Conservation (phyloP, 805 yeast genomes). For the Blastobotrys chiropterorum region DNA sequence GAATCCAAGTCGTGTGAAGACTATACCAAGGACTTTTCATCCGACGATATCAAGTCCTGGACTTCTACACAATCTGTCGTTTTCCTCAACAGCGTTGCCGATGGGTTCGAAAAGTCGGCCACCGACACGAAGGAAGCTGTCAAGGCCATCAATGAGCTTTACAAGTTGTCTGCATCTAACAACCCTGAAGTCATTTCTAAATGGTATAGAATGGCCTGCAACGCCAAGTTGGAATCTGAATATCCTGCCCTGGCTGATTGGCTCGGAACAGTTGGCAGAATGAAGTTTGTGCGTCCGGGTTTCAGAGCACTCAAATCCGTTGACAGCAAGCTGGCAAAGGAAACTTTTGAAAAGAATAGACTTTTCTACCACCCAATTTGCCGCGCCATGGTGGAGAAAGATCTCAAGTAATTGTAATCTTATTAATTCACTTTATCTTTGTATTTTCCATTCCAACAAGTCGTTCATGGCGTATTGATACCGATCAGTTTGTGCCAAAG, state of each 20-base stretch:
- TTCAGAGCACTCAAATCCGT: conserved; percentile 59
- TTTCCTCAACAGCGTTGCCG: conserved; percentile 62
- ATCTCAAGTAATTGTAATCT: conserved; percentile 48
- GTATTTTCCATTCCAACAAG: no score
- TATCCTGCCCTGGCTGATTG: conserved; percentile 62
- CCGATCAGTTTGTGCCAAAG: no score
- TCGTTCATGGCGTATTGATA: no score
- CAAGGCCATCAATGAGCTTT: conserved; percentile 33
- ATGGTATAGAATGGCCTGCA: conserved; percentile 63
- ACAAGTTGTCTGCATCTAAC: conserved; percentile 45
- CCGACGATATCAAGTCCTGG: conserved; percentile 50
- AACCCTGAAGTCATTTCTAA: conserved; percentile 81
- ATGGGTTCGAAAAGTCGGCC: conserved; percentile 29
- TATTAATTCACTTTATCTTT: no score
- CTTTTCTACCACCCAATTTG: conserved; percentile 79
- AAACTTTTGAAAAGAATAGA: conserved; percentile 56
- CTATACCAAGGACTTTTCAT: conserved; percentile 34
- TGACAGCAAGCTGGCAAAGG: conserved; percentile 57
- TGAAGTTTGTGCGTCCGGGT: conserved; percentile 91
- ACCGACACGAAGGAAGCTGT: conserved; percentile 28
- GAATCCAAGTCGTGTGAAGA: conserved; percentile 5
- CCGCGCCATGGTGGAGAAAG: conserved; percentile 74
- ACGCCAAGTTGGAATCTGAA: conserved; percentile 41
- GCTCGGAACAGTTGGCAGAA: conserved; percentile 89
- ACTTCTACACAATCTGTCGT: conserved; percentile 73